These are phyloP conservation scores for Dendrobium chrysotoxum DNA, from an alignment of 106 monocot genomes.

Conservation along the genomic window DNA sequence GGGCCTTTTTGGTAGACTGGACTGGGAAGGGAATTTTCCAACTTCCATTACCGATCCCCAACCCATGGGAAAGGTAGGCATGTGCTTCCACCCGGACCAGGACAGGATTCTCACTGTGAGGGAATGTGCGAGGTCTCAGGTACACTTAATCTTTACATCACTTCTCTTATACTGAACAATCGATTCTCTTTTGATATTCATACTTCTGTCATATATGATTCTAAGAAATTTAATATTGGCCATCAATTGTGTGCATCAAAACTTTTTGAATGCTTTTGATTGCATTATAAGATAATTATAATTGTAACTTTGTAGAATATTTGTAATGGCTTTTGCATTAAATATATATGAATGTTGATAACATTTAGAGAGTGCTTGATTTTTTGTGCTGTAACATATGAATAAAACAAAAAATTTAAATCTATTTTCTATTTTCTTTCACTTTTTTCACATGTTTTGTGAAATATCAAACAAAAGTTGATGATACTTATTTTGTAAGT, in stretches of 20 bases:
- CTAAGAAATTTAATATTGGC: background rate
- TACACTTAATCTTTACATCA: no score
- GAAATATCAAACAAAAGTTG: no score
- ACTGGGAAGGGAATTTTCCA: conserved; percentile 99
- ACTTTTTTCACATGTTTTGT: no score
- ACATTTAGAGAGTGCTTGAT: no score
- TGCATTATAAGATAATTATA: background rate
- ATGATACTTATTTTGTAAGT: no score
- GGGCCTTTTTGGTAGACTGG: conserved; percentile 71
- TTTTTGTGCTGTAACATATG: no score
- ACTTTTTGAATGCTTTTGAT: background rate
- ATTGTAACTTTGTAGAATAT: no score
- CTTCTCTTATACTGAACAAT: no score
- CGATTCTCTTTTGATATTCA: background rate
- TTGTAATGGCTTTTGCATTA: no score
- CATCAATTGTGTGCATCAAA: background rate
- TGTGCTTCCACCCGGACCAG: conserved; percentile 99
- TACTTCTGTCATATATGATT: background rate
- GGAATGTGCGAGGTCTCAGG: conserved; percentile 94
- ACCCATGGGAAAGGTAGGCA: conserved; percentile 98
- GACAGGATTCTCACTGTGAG: conserved; percentile 95
- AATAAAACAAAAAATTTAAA: no score
- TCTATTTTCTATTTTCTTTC: no score
- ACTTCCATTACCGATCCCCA: conserved; percentile 98
- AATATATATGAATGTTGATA: no score